phyloP scores from a whole-genome alignment of 768 basidiomycete species.

The Rhodotorula diobovata region DNA sequence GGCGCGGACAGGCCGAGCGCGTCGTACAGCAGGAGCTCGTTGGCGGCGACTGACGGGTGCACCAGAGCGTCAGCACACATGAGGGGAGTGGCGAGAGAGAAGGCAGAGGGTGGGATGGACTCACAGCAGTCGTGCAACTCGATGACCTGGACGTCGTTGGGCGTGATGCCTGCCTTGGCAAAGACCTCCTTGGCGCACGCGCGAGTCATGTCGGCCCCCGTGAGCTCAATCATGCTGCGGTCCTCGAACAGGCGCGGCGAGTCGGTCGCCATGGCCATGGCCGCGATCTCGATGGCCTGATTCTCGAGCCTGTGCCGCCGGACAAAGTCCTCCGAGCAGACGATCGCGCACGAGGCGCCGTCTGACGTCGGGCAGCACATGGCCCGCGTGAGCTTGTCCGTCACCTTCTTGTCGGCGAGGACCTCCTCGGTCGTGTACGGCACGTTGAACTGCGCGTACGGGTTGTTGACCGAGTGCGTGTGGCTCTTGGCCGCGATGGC shows the following conservation, averaged over 20 bases:
- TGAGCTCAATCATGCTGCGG: constrained; percentile 68
- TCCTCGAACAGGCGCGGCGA: constrained; percentile 61
- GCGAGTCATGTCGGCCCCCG: constrained; percentile 68
- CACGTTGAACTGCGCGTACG: constrained; percentile 77
- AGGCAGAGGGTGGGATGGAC: constrained; percentile 49
- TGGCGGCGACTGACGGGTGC: constrained; percentile 21
- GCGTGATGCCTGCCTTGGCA: constrained; percentile 64
- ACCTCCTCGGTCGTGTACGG: constrained; percentile 60
- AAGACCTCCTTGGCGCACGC: constrained; percentile 66
- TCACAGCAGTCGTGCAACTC: constrained; percentile 76
- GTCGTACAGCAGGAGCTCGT: constrained; percentile 72
- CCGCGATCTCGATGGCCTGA: constrained; percentile 78
- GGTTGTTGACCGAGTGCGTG: constrained; percentile 72
- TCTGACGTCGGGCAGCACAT: constrained; percentile 79
- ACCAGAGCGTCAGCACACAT: neutral
- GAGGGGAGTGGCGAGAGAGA: neutral
- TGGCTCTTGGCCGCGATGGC: constrained; percentile 76
- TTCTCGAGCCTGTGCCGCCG: constrained; percentile 68
- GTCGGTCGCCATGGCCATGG: constrained; percentile 60
- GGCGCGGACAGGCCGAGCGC: constrained; percentile 66
- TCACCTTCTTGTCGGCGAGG: constrained; percentile 25
- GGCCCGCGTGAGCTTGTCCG: constrained; percentile 44
- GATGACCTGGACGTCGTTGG: constrained; percentile 68
- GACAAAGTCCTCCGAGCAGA: constrained; percentile 75
- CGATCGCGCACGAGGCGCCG: constrained; percentile 60